Evolutionary conservation across 306 rosid species (phyloP).

Genomic region (Morella rubra): DNA sequence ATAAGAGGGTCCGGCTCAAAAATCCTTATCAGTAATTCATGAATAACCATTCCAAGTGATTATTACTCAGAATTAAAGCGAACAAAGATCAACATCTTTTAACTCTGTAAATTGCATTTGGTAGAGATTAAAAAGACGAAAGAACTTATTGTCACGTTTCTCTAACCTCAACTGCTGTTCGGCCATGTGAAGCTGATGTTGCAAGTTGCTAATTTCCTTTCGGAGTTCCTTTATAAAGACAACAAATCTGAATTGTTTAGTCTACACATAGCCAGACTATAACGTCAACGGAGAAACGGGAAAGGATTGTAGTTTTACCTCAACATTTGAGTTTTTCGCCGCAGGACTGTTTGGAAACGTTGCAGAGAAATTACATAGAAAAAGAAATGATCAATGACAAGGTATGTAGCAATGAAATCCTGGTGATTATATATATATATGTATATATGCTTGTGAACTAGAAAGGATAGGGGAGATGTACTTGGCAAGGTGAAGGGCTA

Average conservation of each 20-base stretch:
- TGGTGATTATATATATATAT: not conserved
- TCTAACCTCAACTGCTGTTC: constrained; percentile 73
- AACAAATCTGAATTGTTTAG: not conserved
- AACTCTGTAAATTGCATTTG: not conserved
- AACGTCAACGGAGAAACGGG: not conserved
- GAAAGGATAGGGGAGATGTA: constrained; percentile 12
- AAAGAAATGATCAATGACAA: not conserved
- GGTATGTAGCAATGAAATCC: not conserved
- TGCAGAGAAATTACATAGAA: not conserved
- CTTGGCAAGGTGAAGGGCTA: constrained; percentile 50
- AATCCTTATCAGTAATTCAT: constrained; percentile 32
- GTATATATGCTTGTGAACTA: too few relatives aligned
- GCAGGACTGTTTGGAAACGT: not conserved
- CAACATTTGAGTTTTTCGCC: not conserved
- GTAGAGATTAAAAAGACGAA: not conserved
- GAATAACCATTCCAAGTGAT: too few relatives aligned
- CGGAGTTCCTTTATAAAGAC: constrained; percentile 55
- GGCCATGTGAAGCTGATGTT: constrained; percentile 71
- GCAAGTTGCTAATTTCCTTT: constrained; percentile 54
- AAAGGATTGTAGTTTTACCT: not conserved
- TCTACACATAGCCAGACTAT: too few relatives aligned
- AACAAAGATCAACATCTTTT: too few relatives aligned
- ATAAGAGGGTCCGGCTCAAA: constrained; percentile 68
- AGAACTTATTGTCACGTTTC: not conserved
- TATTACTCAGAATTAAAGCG: too few relatives aligned